Conservation (phyloP, 805 yeast species). For the Ogataea siamensis region DNA sequence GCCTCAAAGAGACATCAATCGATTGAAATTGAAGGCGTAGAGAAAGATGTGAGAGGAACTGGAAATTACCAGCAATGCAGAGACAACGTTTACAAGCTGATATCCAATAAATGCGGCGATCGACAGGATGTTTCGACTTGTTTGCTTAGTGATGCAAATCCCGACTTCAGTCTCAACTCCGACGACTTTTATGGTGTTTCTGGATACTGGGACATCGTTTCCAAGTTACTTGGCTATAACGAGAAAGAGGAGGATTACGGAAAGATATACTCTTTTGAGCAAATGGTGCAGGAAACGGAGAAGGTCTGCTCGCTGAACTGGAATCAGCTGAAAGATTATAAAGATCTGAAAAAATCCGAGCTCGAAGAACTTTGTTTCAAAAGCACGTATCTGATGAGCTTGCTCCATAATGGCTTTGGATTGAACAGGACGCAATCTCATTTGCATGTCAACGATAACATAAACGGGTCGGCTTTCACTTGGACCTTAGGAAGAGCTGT, state of each 20-base stretch:
- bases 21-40: conserved; percentile 14
- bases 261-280: conserved; percentile 44
- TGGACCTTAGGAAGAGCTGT: conserved; percentile 90
- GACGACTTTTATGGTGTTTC: conserved; percentile 63
- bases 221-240: conserved; percentile 40
- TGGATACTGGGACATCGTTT: conserved; percentile 64
- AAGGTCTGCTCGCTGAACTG: conserved; percentile 47
- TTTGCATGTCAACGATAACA: conserved; percentile 51
- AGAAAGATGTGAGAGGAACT: conserved; percentile 42
- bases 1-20: conserved; percentile 42
- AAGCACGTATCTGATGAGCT: conserved; percentile 55
- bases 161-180: conserved; percentile 54
- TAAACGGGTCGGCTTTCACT: conserved; percentile 79
- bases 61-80: conserved; percentile 52
- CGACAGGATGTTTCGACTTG: conserved; percentile 42
- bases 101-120: conserved; percentile 29
- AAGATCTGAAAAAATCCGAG: conserved; percentile 42
- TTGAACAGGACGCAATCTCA: conserved; percentile 45
- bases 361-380: conserved; percentile 58
- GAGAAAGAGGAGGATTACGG: conserved; percentile 25
- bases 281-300: conserved; percentile 43
- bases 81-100: conserved; percentile 44
- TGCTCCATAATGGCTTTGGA: conserved; percentile 60
- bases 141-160: conserved; percentile 50
- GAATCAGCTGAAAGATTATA: conserved; percentile 23